Evolutionary conservation across 164 flowering plant species (phyloP).

Genomic region (Piper betle): DNA sequence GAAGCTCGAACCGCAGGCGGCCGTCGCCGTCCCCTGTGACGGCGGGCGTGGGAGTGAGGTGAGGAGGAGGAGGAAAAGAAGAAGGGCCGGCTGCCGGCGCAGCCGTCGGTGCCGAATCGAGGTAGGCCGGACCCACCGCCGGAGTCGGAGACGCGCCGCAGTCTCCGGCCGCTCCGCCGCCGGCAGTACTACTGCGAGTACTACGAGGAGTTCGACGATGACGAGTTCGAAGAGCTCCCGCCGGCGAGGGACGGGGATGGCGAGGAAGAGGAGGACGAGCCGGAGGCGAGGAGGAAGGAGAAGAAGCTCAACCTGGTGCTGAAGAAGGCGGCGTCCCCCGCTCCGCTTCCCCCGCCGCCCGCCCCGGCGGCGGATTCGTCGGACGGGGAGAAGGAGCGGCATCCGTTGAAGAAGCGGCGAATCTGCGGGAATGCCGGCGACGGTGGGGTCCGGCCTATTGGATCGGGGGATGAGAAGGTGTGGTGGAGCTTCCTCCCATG

Average conservation of each 20-base stretch:
- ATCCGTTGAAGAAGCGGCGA: conserved; percentile 31
- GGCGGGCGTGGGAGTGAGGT: too few relatives aligned
- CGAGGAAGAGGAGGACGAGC: conserved; percentile 12
- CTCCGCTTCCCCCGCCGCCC: not conserved
- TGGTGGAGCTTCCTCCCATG: not conserved
- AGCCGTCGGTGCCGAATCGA: conserved; percentile 42
- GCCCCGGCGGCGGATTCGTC: conserved; percentile 6
- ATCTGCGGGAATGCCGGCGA: conserved; percentile 17
- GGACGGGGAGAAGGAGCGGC: conserved; percentile 18
- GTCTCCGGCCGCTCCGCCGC: conserved; percentile 3
- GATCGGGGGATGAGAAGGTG: conserved; percentile 12
- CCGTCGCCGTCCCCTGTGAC: not conserved
- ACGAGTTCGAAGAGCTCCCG: conserved; percentile 15
- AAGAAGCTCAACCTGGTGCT: conserved; percentile 61
- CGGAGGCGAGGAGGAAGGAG: conserved; percentile 31
- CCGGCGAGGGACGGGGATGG: not conserved
- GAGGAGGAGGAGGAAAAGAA: conserved; percentile 22
- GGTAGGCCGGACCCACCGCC: conserved; percentile 12
- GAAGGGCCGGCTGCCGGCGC: conserved; percentile 45
- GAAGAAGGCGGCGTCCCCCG: conserved; percentile 19
- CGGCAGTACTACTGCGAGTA: conserved; percentile 12
- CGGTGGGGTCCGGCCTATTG: conserved; percentile 8
- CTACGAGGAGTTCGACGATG: conserved; percentile 27
- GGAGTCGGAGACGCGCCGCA: conserved; percentile 25
- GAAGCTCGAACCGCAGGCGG: not conserved